phyloP scores from a whole-genome alignment of 768 basidiomycete genomes.

The Coprinopsis cinerea region DNA sequence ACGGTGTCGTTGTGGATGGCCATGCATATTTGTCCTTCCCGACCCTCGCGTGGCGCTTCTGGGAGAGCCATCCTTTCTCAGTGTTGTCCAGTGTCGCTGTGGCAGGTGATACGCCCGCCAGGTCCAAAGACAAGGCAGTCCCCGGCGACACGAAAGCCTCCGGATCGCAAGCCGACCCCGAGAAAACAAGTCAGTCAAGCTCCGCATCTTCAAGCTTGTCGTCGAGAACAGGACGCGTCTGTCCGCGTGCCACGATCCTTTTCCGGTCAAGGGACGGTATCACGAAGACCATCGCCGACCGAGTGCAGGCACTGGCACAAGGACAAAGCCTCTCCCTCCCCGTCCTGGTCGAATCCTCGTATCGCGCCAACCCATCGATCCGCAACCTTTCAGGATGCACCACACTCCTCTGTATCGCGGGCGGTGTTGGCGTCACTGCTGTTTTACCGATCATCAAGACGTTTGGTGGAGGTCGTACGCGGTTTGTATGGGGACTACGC shows the following conservation, averaged over 20 bases:
- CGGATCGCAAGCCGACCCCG: too few relatives aligned
- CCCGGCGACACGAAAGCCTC: background rate
- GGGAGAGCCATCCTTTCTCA: constrained; percentile 12
- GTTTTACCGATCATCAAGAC: constrained; percentile 7
- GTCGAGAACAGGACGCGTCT: background rate
- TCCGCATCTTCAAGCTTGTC: background rate
- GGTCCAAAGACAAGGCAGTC: background rate
- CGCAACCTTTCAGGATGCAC: constrained; percentile 8
- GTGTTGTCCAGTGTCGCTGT: constrained; percentile 6
- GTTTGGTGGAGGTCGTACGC: constrained; percentile 1
- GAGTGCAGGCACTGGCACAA: background rate
- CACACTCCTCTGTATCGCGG: constrained; percentile 8
- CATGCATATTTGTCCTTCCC: constrained; percentile 13
- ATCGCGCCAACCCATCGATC: constrained; percentile 9
- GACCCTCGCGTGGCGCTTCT: constrained; percentile 7
- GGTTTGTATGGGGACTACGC: constrained; percentile 7
- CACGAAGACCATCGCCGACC: constrained; percentile 2
- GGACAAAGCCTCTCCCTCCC: constrained; percentile 4
- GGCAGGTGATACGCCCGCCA: background rate
- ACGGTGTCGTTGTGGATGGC: constrained; percentile 6
- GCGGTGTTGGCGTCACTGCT: constrained; percentile 11
- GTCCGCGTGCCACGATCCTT: constrained; percentile 7
- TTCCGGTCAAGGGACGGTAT: constrained; percentile 5
- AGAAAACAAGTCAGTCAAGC: background rate
- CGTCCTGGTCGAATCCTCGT: constrained; percentile 9